phyloP scores from a whole-genome alignment of 805 yeast genomes.

The Candida alai region DNA sequence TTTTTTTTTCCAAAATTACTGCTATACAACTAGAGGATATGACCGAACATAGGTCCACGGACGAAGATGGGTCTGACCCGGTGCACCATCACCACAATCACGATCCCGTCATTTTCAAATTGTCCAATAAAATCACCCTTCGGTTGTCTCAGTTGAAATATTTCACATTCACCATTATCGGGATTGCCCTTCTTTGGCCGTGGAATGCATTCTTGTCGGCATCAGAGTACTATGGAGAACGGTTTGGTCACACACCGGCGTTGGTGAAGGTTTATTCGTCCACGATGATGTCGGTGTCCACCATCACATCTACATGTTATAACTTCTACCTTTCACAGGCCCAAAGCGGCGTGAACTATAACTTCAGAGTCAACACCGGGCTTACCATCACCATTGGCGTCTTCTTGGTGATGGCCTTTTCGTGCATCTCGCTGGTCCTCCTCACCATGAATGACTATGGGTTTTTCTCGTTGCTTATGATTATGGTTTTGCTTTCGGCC shows the following conservation, averaged over 20 bases:
- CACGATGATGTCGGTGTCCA: slow-evolving; percentile 84
- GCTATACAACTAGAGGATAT: slow-evolving; percentile 12
- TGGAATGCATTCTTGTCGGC: slow-evolving; percentile 93
- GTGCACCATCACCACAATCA: not conserved
- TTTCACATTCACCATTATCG: slow-evolving; percentile 60
- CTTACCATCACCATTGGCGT: slow-evolving; percentile 51
- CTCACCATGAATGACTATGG: slow-evolving; percentile 32
- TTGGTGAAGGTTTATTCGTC: slow-evolving; percentile 64
- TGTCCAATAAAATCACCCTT: slow-evolving; percentile 4
- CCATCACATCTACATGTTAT: slow-evolving; percentile 57
- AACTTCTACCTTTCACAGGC: slow-evolving; percentile 61
- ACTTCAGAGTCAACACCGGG: slow-evolving; percentile 57
- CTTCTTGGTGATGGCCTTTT: slow-evolving; percentile 55
- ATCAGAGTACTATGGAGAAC: slow-evolving; percentile 67
- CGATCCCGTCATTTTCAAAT: slow-evolving; percentile 19
- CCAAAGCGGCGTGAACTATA: slow-evolving; percentile 59
- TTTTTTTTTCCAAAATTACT: slow-evolving; percentile 3
- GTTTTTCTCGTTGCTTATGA: slow-evolving; percentile 55
- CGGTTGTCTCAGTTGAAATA: slow-evolving; percentile 38
- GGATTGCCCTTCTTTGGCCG: slow-evolving; percentile 88
- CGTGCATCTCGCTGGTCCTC: slow-evolving; percentile 39
- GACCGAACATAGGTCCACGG: slow-evolving; percentile 12
- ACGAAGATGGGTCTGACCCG: slow-evolving; percentile 1
- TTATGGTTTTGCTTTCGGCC: slow-evolving; percentile 60
- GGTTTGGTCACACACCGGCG: slow-evolving; percentile 49